These are phyloP conservation scores for Fagopyrum tataricum DNA, from an alignment of 148 eudicot genomes.

Conservation along the genomic window DNA sequence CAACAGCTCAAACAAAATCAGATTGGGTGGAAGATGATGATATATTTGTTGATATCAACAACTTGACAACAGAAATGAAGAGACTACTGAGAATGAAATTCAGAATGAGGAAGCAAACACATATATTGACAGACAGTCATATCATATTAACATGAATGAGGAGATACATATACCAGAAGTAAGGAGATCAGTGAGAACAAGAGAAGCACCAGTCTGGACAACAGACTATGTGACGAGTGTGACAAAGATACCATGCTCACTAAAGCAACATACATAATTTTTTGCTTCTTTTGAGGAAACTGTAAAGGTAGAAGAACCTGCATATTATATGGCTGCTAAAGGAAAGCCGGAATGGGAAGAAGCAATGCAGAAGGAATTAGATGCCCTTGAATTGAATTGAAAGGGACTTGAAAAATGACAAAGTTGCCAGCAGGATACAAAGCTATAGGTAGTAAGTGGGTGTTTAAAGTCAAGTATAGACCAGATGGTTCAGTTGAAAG, in stretches of 20 bases:
- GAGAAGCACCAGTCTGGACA: not conserved
- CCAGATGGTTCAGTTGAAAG: too few species aligned
- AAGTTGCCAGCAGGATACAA: not conserved
- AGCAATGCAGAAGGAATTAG: not conserved
- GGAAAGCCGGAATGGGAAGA: not conserved
- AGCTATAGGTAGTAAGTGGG: too few species aligned
- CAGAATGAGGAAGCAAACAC: too few species aligned
- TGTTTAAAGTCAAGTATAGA: too few species aligned
- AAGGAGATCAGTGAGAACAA: too few species aligned
- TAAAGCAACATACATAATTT: not conserved
- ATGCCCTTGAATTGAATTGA: not conserved
- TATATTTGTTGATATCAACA: not conserved
- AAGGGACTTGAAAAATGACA: not conserved
- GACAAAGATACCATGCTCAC: not conserved
- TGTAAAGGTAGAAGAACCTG: not conserved
- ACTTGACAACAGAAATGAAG: not conserved
- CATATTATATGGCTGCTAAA: not conserved
- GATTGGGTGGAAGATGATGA: not conserved
- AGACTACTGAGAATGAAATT: too few species aligned
- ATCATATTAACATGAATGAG: too few species aligned
- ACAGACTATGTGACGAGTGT: not conserved
- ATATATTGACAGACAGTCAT: too few species aligned
- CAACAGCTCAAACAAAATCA: not conserved
- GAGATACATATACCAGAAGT: too few species aligned
- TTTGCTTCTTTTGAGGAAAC: not conserved